These are phyloP conservation scores for Torulaspora gathmanii DNA, from an alignment of 805 yeast species.

Conservation along the genomic window DNA sequence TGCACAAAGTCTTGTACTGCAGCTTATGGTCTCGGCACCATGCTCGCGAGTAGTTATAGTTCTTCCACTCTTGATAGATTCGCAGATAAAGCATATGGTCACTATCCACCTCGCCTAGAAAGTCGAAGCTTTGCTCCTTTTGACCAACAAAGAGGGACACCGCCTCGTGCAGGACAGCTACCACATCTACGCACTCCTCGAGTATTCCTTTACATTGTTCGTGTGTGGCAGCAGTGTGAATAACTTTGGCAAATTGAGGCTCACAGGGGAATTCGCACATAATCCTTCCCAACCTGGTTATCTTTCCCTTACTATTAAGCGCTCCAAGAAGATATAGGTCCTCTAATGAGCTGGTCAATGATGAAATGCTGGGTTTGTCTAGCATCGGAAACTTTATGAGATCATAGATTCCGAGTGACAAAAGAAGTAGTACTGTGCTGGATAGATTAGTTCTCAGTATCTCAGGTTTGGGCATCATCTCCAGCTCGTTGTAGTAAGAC, in stretches of 20 bases:
- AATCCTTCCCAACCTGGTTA: slow-evolving; percentile 71
- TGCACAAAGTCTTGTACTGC: slow-evolving; percentile 64
- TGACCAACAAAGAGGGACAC: slow-evolving; percentile 41
- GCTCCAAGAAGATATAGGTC: slow-evolving; percentile 86
- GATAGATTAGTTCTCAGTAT: slow-evolving; percentile 81
- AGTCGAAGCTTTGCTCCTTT: slow-evolving; percentile 24
- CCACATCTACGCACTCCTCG: slow-evolving; percentile 63
- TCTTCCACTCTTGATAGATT: slow-evolving; percentile 72
- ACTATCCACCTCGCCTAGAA: slow-evolving; percentile 50
- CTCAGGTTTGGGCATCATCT: slow-evolving; percentile 81
- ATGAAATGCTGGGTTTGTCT: slow-evolving; percentile 78
- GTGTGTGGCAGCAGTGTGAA: slow-evolving; percentile 52
- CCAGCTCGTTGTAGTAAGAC: slow-evolving; percentile 67
- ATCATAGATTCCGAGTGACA: slow-evolving; percentile 83
- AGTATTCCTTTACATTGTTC: slow-evolving; percentile 50
- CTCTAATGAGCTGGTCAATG: slow-evolving; percentile 72
- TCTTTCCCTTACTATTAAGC: slow-evolving; percentile 66
- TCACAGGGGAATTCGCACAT: slow-evolving; percentile 94
- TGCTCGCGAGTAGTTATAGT: slow-evolving; percentile 56
- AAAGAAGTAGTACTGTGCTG: slow-evolving; percentile 65
- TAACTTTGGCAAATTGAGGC: slow-evolving; percentile 78
- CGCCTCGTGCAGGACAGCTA: slow-evolving; percentile 80
- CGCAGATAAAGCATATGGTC: slow-evolving; percentile 77
- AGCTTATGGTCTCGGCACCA: slow-evolving; percentile 87
- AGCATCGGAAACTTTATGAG: slow-evolving; percentile 78